These are phyloP conservation scores for Arachis hypogaea DNA, from an alignment of 306 rosid genomes.

Conservation along the genomic window DNA sequence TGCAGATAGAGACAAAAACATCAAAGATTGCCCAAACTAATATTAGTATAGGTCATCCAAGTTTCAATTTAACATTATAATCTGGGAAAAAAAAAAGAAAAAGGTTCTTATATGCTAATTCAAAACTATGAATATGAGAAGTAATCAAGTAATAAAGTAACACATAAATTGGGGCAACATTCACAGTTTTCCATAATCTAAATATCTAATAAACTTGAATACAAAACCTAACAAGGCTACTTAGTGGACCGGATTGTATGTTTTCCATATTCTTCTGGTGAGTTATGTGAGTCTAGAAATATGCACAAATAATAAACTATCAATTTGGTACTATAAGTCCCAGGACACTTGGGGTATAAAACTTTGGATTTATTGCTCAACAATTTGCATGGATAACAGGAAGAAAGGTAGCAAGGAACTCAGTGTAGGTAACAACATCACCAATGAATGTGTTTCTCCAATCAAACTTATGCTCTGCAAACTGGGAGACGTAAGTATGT, in stretches of 20 bases:
- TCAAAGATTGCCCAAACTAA: conserved; percentile 14
- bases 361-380: conserved; percentile 31
- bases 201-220: conserved; percentile 29
- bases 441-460: conserved; percentile 27
- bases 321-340: conserved; percentile 21
- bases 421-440: conserved; percentile 16
- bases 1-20: conserved; percentile 29
- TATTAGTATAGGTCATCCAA: conserved; percentile 23
- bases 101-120: conserved; percentile 20
- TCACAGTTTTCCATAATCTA: conserved; percentile 18
- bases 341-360: conserved; percentile 34
- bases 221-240: conserved; percentile 35
- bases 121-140: conserved; percentile 24
- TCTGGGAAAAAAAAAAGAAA: conserved; percentile 5
- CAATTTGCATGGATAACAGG: conserved; percentile 26
- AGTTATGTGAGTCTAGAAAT: not conserved
- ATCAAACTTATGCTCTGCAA: conserved; percentile 37
- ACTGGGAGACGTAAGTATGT: too few relatives aligned
- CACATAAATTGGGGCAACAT: conserved; percentile 26
- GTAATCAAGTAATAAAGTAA: not conserved
- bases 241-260: conserved; percentile 3
- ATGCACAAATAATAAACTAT: conserved; percentile 23
- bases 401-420: conserved; percentile 28
- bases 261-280: conserved; percentile 25
- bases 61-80: conserved; percentile 25